These are phyloP conservation scores for Saxophila tyrrhenica DNA, from an alignment of 495 filamentous ascomycete species.

Conservation along the genomic window DNA sequence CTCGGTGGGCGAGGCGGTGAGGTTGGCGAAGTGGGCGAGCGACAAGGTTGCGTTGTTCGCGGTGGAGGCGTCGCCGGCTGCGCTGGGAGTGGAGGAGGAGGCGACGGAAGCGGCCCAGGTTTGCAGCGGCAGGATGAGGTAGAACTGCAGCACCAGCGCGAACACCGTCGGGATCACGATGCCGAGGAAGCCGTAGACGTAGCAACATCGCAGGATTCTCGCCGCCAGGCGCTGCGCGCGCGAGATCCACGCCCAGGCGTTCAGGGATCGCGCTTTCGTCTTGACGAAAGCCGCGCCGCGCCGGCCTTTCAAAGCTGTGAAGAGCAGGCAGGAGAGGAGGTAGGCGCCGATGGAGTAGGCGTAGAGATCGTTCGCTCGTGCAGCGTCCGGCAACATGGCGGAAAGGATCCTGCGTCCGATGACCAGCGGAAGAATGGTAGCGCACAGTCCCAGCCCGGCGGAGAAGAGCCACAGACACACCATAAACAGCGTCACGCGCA, in stretches of 20 bases:
- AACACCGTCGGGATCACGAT: slow-evolving; percentile 74
- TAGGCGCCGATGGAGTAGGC: slow-evolving; percentile 85
- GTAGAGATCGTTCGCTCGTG: slow-evolving; percentile 86
- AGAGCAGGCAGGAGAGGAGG: slow-evolving; percentile 54
- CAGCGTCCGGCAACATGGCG: slow-evolving; percentile 49
- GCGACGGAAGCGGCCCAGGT: slow-evolving; percentile 49
- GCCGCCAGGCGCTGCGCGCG: slow-evolving; percentile 8
- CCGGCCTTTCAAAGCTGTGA: slow-evolving; percentile 30
- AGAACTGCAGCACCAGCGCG: slow-evolving; percentile 74
- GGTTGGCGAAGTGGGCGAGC: not conserved
- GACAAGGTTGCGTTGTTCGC: not conserved
- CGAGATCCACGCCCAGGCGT: slow-evolving; percentile 1
- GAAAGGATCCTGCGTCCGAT: slow-evolving; percentile 71
- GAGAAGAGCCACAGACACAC: slow-evolving; percentile 88
- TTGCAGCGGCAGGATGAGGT: slow-evolving; percentile 77
- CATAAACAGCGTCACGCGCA: slow-evolving; percentile 75
- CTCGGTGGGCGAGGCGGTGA: slow-evolving; percentile 7
- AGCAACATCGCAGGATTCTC: slow-evolving; percentile 41
- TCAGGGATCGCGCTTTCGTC: slow-evolving; percentile 9
- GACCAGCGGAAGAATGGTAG: slow-evolving; percentile 73
- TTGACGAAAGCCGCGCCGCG: not conserved
- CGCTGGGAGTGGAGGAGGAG: not conserved
- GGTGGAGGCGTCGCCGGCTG: not conserved
- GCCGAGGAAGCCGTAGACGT: slow-evolving; percentile 59
- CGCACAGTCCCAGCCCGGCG: slow-evolving; percentile 75